Evolutionary conservation across 2,329 filamentous ascomycete genomes (phyloP).

Genomic region (Paecilomyces sp.): DNA sequence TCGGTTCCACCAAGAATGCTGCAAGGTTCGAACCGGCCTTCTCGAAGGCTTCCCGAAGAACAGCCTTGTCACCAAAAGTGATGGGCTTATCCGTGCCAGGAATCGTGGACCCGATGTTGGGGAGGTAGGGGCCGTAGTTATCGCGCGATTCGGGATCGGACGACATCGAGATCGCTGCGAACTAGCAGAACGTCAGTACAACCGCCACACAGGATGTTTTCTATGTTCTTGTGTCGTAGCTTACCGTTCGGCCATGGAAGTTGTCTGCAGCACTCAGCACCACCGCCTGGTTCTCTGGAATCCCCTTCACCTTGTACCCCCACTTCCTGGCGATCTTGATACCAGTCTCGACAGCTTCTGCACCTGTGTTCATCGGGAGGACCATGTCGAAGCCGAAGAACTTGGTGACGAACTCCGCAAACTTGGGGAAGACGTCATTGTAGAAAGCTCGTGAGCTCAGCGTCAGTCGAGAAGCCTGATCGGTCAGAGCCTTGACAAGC

Average conservation of each 20-base stretch:
- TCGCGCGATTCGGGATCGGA: slow-evolving; percentile 91
- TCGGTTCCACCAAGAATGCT: slow-evolving; percentile 91
- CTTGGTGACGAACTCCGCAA: slow-evolving; percentile 83
- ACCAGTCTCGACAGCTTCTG: slow-evolving; percentile 91
- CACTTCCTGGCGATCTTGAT: slow-evolving; percentile 96
- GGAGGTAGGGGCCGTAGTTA: slow-evolving; percentile 95
- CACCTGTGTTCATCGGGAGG: slow-evolving; percentile 95
- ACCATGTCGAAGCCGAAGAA: slow-evolving; percentile 98
- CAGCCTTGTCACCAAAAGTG: slow-evolving; percentile 76
- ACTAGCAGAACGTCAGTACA: slow-evolving; percentile 45
- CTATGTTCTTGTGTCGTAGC: slow-evolving; percentile 22
- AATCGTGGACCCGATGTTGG: slow-evolving; percentile 70
- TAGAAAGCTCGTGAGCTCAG: slow-evolving; percentile 93
- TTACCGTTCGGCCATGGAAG: slow-evolving; percentile 91
- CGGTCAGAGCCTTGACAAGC: slow-evolving; percentile 79
- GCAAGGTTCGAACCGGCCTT: slow-evolving; percentile 77
- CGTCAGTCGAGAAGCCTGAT: slow-evolving; percentile 83
- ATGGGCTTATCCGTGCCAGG: slow-evolving; percentile 72
- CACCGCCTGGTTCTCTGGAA: slow-evolving; percentile 74
- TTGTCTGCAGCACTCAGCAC: slow-evolving; percentile 83
- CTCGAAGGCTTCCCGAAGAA: slow-evolving; percentile 72
- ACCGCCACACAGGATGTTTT: not conserved
- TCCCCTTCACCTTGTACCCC: slow-evolving; percentile 94
- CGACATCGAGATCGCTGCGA: slow-evolving; percentile 91
- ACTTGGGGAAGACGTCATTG: slow-evolving; percentile 96